phyloP scores from a whole-genome alignment of 495 filamentous ascomycete species.

The Geopyxis carbonaria region DNA sequence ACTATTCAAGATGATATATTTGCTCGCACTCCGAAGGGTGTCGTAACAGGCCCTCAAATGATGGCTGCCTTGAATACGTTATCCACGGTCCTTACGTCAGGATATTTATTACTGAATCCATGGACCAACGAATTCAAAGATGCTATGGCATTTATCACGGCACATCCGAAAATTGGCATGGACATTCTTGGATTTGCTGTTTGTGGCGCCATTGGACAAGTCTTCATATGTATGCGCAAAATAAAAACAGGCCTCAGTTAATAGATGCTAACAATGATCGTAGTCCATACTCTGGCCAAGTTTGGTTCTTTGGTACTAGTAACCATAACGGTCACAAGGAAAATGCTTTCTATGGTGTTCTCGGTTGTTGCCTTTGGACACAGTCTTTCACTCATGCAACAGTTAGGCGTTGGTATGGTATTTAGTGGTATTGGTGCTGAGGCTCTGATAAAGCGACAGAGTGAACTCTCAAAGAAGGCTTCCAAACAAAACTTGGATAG shows the following conservation, averaged over 20 bases:
- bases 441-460: conserved; percentile 57
- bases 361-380: conserved; percentile 92
- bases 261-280: conserved; percentile 10
- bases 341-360: conserved; percentile 98
- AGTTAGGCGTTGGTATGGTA: conserved; percentile 78
- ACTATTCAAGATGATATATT: conserved; percentile 95
- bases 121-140: conserved; percentile 62
- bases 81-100: conserved; percentile 51
- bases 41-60: conserved; percentile 74
- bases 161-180: conserved; percentile 60
- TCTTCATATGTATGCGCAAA: conserved; percentile 66
- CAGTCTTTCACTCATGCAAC: conserved; percentile 63
- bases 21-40: conserved; percentile 21
- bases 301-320: conserved; percentile 87
- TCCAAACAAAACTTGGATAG: too few species aligned
- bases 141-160: conserved; percentile 61
- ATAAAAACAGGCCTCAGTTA: background rate
- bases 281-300: conserved; percentile 75
- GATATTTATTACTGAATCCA: conserved; percentile 62
- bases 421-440: conserved; percentile 93
- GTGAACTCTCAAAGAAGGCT: conserved; percentile 72
- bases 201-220: conserved; percentile 86
- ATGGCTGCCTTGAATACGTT: conserved; percentile 96
- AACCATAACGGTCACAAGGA: conserved; percentile 90
- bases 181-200: conserved; percentile 79